Evolutionary conservation across 2,329 filamentous ascomycete species (phyloP), one percentile per base, ranked within the genome.

Genomic region (Sclerotiophoma versabilis): DNA sequence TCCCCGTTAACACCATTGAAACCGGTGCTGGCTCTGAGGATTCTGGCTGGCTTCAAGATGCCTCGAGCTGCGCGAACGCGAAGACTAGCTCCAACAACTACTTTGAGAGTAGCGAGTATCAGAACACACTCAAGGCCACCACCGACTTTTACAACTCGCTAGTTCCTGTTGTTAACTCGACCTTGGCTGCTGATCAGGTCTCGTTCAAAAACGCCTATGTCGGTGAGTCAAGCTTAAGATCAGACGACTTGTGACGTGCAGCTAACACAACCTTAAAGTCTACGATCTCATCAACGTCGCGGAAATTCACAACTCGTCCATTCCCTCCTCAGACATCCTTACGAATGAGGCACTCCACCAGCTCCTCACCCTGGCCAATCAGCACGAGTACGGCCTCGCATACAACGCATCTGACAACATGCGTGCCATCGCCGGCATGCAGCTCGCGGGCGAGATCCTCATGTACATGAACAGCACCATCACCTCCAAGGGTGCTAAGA

Each of bases 311-410:
- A 88, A 88, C 74, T 61, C 76, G n/a, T 80, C 77, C 58, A 89
- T 91, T 65, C 80, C 84, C 33, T 68, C 69, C 22, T 82, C 82
- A 3, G 70, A 77, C 20, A 71, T 84, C 45, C 79, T 90, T 38
- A 82, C 93, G 57, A 88, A 86, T 39, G 64, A 78, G 30, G 82
- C 83, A 22, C 79, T 91, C 49, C 71, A 78, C 64, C 84, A 89
- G 70, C 83, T 95, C 51, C 82, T 84, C 64, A 83, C 83, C n/a
- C 85, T 95, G 26, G 92, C 93, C 63, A 87, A 93, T 71, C 78
- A 80, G 54, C 90, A 95, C 74, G 90, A 97, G 75, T 96, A 84
- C 80, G 88, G 87, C 68, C 85, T 95, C 12, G 91, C 91, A 47
- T 96, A 89, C 84, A 93, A 96, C 77, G 76, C 79, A 60, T 78